phyloP scores from a whole-genome alignment of 495 filamentous ascomycete species.

The Aspergillus funiculosus region DNA sequence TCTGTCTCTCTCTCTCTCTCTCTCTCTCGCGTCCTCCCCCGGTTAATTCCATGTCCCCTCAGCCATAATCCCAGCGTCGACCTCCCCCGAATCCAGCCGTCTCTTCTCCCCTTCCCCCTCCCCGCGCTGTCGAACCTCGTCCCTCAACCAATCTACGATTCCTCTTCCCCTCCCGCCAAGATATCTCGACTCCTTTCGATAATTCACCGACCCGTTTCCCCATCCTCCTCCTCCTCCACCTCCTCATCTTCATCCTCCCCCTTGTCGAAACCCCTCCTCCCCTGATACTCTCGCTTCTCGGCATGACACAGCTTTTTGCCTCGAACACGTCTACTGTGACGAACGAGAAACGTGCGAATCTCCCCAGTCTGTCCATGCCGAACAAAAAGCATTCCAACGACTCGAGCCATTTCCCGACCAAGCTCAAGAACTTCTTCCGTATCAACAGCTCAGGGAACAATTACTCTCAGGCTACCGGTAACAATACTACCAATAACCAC shows the following conservation, averaged over 20 bases:
- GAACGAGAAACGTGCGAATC: constrained; percentile 45
- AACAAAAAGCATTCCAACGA: constrained; percentile 48
- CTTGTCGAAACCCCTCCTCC: background rate
- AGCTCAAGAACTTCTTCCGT: constrained; percentile 96
- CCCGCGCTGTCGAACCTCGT: constrained; percentile 2
- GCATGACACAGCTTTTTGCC: constrained; percentile 46
- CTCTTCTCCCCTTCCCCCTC: constrained; percentile 14
- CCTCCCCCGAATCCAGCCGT: constrained; percentile 18
- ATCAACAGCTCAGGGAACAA: constrained; percentile 69
- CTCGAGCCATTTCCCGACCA: constrained; percentile 69
- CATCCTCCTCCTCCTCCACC: background rate
- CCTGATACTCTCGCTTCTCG: constrained; percentile 6
- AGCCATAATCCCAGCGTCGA: too few relatives aligned
- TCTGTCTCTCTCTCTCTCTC: constrained; percentile 13
- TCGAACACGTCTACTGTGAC: constrained; percentile 38
- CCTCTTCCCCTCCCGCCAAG: background rate
- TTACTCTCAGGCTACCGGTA: constrained; percentile 35
- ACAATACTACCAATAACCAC: constrained; percentile 25
- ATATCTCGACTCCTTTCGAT: too few relatives aligned
- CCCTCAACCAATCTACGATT: constrained; percentile 15
- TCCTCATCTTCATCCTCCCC: background rate
- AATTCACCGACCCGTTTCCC: background rate
- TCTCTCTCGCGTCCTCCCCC: constrained; percentile 8
- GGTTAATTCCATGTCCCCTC: constrained; percentile 2
- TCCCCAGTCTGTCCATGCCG: constrained; percentile 40